Base-by-base conservation (phyloP, 2,329 filamentous ascomycete species). In the Trichocomaceae sp. region DNA sequence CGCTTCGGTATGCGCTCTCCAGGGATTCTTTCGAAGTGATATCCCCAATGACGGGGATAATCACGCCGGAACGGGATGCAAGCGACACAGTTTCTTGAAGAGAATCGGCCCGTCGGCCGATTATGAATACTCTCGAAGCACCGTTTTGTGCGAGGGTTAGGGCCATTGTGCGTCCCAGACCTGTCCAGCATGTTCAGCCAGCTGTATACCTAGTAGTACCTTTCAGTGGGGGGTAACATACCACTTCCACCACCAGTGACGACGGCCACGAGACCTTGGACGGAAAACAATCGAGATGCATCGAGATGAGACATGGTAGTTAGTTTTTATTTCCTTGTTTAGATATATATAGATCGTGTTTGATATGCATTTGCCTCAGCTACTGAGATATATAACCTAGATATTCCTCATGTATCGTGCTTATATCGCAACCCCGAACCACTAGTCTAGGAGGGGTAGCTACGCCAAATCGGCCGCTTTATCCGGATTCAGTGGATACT, bases 211-310 rank as follows among this genome's bases (percentile, higher is more conserved):
- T 26, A 31, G 19, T 22, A n/a, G 17, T 17, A 1, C 10, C n/a
- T 9, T 17, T 9, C 20, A n/a, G 31, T 15, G 41, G 26, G 17
- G 2, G 26, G 13, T 2, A 17, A 60, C 69, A 49, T 58, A 83
- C 81, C 81, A 56, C 79, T 79, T 22, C 81, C 81, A 26, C 82
- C 83, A 2, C 83, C 82, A 0, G 83, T 85, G 53, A 85, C 73
- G 31, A 84, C 75, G 3, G 79, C 82, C 3, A 85, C 79, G 12
- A 85, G 69, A 17, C 79, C 80, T 13, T 59, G 52, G 29, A 56
- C 41, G n/a, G 47, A 41, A 22, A 58, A 58, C 12, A 58, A 49
- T 31, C 54, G 42, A 20, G 50, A 46, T 7, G 33, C 54, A 20
- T 56, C 42, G 19, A 56, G 50, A 47, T 53, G 50, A 12, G 50